phyloP scores from a whole-genome alignment of 768 basidiomycete genomes.

The Suillus bovinus region DNA sequence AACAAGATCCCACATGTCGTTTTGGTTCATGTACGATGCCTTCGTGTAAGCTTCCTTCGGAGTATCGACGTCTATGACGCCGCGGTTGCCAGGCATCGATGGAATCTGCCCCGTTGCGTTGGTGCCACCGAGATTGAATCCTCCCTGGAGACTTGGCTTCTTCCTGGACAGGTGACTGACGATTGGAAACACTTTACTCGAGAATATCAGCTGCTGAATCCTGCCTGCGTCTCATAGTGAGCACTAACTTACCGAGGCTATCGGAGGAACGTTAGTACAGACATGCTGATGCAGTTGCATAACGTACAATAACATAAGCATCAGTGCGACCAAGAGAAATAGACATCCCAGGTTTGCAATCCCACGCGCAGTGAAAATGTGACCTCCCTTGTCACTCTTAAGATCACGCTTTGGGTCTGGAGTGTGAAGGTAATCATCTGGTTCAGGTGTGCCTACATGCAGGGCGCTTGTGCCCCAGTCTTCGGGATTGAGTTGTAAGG shows the following conservation, averaged over 20 bases:
- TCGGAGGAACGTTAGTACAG: background rate
- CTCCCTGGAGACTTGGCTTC: slow-evolving; percentile 44
- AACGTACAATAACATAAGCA: slow-evolving; percentile 59
- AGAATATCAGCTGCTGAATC: background rate
- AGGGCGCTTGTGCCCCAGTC: slow-evolving; percentile 50
- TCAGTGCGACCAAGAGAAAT: slow-evolving; percentile 48
- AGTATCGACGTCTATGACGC: slow-evolving; percentile 56
- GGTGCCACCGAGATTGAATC: slow-evolving; percentile 74
- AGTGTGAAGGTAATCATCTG: slow-evolving; percentile 65
- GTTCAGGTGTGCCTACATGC: slow-evolving; percentile 46
- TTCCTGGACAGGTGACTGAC: slow-evolving; percentile 45
- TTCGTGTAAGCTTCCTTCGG: slow-evolving; percentile 46
- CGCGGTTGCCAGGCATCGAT: slow-evolving; percentile 41
- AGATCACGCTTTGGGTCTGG: slow-evolving; percentile 58
- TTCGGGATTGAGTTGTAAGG: slow-evolving; percentile 43
- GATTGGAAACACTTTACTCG: slow-evolving; percentile 46
- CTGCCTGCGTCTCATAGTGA: background rate
- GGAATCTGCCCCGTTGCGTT: slow-evolving; percentile 71
- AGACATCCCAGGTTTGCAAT: slow-evolving; percentile 70
- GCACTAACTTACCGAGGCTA: slow-evolving; percentile 15
- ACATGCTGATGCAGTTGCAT: background rate
- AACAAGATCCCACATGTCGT: slow-evolving; percentile 49
- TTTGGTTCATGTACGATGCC: slow-evolving; percentile 35
- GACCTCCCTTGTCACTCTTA: slow-evolving; percentile 55
- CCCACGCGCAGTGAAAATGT: slow-evolving; percentile 62